Percentiles rank a stretch among this genome's conserved stretches.
These are phyloP conservation scores for Yueomyces sp. DNA, from an alignment of 1,139 yeast species.

Conservation along the genomic window DNA sequence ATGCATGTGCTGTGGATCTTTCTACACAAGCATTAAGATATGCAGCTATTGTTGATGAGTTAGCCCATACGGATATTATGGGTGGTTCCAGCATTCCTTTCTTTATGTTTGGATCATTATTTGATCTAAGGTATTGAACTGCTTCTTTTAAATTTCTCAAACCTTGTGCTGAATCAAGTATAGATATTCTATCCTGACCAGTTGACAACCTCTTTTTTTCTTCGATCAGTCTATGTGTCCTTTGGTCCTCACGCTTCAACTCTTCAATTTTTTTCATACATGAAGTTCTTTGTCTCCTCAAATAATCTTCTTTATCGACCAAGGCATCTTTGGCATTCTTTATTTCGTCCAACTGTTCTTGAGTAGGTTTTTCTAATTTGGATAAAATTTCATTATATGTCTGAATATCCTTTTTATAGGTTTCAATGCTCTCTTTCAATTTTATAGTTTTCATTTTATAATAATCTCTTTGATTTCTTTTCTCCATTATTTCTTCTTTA, in stretches of 20 bases:
- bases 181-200: constrained; percentile 39
- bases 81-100: constrained; percentile 61
- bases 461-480: constrained; percentile 15
- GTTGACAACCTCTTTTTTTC: constrained; percentile 25
- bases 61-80: constrained; percentile 47
- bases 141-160: constrained; percentile 28
- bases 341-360: constrained; percentile 11
- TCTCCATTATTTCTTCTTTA: constrained; percentile 15
- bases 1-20: constrained; percentile 40
- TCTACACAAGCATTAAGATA: constrained; percentile 50
- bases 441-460: constrained; percentile 13
- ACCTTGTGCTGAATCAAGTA: constrained; percentile 27
- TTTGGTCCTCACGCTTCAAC: too few relatives aligned
- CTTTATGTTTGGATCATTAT: constrained; percentile 23
- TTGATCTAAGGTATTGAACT: constrained; percentile 27
- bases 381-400: constrained; percentile 14
- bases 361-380: constrained; percentile 12
- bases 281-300: constrained; percentile 3
- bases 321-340: constrained; percentile 8
- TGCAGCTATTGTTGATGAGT: constrained; percentile 36
- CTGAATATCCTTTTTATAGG: constrained; percentile 17
- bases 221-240: not conserved
- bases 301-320: constrained; percentile 7
- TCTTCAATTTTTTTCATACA: too few relatives aligned
- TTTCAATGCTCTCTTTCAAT: constrained; percentile 15